Conservation (phyloP, 2,329 filamentous ascomycete species). For the Acrocalymma vagum region DNA sequence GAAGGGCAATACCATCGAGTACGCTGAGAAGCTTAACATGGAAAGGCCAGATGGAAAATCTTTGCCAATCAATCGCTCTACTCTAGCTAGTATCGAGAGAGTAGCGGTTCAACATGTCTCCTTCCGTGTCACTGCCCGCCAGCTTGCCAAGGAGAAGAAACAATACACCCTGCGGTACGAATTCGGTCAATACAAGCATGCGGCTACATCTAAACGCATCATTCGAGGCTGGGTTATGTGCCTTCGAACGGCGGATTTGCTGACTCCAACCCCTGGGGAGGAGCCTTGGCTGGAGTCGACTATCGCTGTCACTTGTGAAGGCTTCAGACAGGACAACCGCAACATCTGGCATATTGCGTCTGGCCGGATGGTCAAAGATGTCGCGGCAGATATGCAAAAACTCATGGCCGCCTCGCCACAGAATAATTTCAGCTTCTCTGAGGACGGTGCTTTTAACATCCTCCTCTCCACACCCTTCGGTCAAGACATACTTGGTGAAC, state of each 20-base stretch:
- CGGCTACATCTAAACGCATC: constrained; percentile 9
- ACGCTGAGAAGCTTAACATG: constrained; percentile 38
- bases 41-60: constrained; percentile 26
- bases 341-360: constrained; percentile 51
- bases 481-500: constrained; percentile 64
- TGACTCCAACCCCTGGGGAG: constrained; percentile 27
- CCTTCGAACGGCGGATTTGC: constrained; percentile 37
- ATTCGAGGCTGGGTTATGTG: constrained; percentile 38
- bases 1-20: constrained; percentile 29
- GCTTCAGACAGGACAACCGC: constrained; percentile 33
- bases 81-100: constrained; percentile 46
- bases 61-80: constrained; percentile 32
- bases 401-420: constrained; percentile 59
- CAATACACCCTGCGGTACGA: constrained; percentile 27
- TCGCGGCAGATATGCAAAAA: constrained; percentile 44
- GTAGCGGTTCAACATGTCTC: constrained; percentile 48
- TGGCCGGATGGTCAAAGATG: constrained; percentile 47
- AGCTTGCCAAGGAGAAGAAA: constrained; percentile 32
- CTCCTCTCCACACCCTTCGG: constrained; percentile 68
- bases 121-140: constrained; percentile 34
- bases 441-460: constrained; percentile 70
- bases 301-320: constrained; percentile 41
- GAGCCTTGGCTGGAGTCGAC: constrained; percentile 36
- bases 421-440: constrained; percentile 69
- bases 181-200: constrained; percentile 17